A percentile compares a stretch with the other conserved stretches of the same genome.
Conservation (phyloP, 805 yeast genomes). For the Myxozyma neglecta region DNA sequence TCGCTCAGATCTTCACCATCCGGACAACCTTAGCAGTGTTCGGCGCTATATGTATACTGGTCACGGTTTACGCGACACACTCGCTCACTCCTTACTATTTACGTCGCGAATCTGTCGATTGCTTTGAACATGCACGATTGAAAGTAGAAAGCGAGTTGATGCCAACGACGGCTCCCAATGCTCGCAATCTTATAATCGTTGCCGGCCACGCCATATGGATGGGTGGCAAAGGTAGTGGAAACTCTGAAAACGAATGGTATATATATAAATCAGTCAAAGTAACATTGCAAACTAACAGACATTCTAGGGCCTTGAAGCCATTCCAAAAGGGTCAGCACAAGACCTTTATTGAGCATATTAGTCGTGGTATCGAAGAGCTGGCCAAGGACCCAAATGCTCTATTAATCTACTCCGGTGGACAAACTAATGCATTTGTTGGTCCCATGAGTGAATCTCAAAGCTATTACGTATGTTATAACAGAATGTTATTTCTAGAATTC, state of each 20-base stretch:
- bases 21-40: not conserved
- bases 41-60: not conserved
- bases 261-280: not conserved
- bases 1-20: not conserved
- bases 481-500: constrained; percentile 43
- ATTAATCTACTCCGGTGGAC: constrained; percentile 64
- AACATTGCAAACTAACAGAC: not conserved
- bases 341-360: constrained; percentile 63
- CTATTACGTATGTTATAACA: constrained; percentile 49
- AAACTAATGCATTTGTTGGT: constrained; percentile 58
- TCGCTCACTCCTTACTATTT: not conserved
- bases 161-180: constrained; percentile 10
- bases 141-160: not conserved
- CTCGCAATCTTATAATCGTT: constrained; percentile 47
- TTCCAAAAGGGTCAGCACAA: constrained; percentile 72
- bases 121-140: constrained; percentile 1
- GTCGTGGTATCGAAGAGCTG: constrained; percentile 45
- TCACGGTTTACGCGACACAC: not conserved
- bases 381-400: constrained; percentile 40
- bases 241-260: constrained; percentile 56
- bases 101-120: constrained; percentile 2
- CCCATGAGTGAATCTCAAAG: constrained; percentile 54
- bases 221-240: constrained; percentile 44
- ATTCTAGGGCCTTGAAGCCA: constrained; percentile 46
- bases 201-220: constrained; percentile 71